phyloP scores from a whole-genome alignment of 331 rosid species.

The Stylosanthes scabra region DNA sequence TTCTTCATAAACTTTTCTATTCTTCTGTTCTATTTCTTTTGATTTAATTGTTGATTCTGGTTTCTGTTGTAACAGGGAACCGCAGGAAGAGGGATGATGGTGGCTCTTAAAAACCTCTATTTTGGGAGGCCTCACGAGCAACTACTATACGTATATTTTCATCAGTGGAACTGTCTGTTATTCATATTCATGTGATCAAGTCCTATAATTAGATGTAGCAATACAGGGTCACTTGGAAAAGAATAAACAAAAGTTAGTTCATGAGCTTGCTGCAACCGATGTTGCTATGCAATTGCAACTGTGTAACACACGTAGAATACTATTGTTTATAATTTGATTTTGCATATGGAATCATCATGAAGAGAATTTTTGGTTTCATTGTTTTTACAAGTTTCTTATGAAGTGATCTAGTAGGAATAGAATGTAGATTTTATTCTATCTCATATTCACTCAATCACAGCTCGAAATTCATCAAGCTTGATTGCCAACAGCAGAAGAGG shows the following conservation, averaged over 20 bases:
- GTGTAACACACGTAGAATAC: background rate
- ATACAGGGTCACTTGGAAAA: background rate
- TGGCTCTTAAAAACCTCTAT: conserved; percentile 34
- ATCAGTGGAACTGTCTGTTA: background rate
- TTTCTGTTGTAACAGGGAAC: conserved; percentile 50
- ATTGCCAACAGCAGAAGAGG: too few relatives aligned
- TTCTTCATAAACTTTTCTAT: background rate
- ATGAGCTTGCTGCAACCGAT: conserved; percentile 9
- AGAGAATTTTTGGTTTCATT: background rate
- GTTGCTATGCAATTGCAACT: conserved; percentile 6
- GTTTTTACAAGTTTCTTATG: too few relatives aligned
- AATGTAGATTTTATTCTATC: too few relatives aligned
- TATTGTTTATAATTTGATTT: background rate
- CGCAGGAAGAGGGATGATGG: conserved; percentile 49
- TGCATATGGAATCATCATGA: background rate
- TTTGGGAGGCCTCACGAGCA: conserved; percentile 6
- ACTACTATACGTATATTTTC: background rate
- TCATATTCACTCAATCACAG: too few relatives aligned
- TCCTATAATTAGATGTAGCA: conserved; percentile 13
- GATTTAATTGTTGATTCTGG: conserved; percentile 21
- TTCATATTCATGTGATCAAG: background rate
- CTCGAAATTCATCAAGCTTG: too few relatives aligned
- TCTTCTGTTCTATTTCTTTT: conserved; percentile 12
- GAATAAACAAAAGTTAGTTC: conserved; percentile 14
- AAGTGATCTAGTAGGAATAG: too few relatives aligned